These are phyloP conservation scores for Rhodotorula graminis DNA, from an alignment of 768 basidiomycete genomes.

Conservation along the genomic window DNA sequence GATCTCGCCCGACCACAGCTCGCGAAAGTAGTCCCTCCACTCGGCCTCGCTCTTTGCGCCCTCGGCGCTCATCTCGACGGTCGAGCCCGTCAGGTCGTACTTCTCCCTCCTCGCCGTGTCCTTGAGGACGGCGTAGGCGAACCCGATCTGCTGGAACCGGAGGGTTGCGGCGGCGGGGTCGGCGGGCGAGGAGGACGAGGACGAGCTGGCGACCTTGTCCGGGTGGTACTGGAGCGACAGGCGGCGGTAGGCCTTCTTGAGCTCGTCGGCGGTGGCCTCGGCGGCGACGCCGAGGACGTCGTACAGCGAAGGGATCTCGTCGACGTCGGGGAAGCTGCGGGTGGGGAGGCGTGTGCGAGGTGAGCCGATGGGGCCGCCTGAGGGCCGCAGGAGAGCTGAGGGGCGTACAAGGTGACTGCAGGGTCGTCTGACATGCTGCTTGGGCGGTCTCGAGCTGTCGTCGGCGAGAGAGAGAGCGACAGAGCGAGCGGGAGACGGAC, in stretches of 20 bases:
- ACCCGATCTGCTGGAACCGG: slow-evolving; percentile 80
- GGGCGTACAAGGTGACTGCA: slow-evolving; percentile 19
- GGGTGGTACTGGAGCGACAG: slow-evolving; percentile 79
- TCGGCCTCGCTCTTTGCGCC: slow-evolving; percentile 63
- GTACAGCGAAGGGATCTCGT: slow-evolving; percentile 37
- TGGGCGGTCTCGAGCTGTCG: no score
- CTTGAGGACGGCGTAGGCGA: slow-evolving; percentile 81
- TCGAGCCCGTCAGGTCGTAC: slow-evolving; percentile 82
- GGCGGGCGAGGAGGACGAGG: slow-evolving; percentile 55
- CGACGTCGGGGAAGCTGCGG: slow-evolving; percentile 23
- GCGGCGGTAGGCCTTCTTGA: slow-evolving; percentile 62
- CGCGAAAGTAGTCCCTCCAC: slow-evolving; percentile 85
- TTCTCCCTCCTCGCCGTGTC: slow-evolving; percentile 68
- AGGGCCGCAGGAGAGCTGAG: background rate
- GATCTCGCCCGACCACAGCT: slow-evolving; percentile 42
- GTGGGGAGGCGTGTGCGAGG: background rate
- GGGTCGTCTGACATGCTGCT: slow-evolving; percentile 19
- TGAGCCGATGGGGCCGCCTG: background rate
- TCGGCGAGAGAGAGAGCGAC: background rate
- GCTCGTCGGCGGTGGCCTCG: slow-evolving; percentile 16
- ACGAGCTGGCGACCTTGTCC: slow-evolving; percentile 66
- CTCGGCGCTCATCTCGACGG: slow-evolving; percentile 64
- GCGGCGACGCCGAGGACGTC: slow-evolving; percentile 18
- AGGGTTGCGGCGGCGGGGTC: slow-evolving; percentile 64
- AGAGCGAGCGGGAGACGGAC: background rate